Percentiles rank a stretch among this genome's conserved stretches.
Conservation (phyloP, 805 yeast genomes). For the Wickerhamomyces rabaulensis region DNA sequence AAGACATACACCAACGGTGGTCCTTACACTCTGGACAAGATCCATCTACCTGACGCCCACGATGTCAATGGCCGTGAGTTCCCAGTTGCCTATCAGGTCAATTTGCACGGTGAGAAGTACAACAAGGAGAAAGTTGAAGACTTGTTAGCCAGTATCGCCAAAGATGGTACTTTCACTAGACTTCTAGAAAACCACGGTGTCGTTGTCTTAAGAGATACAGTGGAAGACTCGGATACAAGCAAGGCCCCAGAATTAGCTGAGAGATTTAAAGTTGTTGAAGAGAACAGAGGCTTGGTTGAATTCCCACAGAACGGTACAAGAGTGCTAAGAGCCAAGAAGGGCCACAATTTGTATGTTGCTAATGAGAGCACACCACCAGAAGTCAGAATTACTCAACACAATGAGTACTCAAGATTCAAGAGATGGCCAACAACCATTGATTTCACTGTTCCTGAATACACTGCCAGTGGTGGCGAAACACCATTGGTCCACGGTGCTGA, state of each 20-base stretch:
- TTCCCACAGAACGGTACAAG: constrained; percentile 28
- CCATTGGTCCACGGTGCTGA: constrained; percentile 32
- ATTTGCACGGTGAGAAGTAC: constrained; percentile 20
- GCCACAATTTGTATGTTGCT: constrained; percentile 25
- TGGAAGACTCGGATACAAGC: constrained; percentile 14
- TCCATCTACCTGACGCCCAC: constrained; percentile 5
- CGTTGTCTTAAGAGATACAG: constrained; percentile 23
- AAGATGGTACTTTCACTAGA: constrained; percentile 21
- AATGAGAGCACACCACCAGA: constrained; percentile 26
- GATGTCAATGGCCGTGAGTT: constrained; percentile 7
- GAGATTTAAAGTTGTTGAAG: constrained; percentile 20
- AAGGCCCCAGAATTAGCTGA: constrained; percentile 14
- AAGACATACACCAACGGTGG: constrained; percentile 2
- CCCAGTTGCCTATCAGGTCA: constrained; percentile 6
- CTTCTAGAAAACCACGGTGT: constrained; percentile 26
- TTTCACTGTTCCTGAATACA: constrained; percentile 21
- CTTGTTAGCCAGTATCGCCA: constrained; percentile 14
- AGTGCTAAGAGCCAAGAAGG: constrained; percentile 24
- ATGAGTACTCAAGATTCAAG: constrained; percentile 29
- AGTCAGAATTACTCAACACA: constrained; percentile 25
- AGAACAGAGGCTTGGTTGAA: constrained; percentile 17
- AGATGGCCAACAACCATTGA: constrained; percentile 24
- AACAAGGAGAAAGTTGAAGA: constrained; percentile 14
- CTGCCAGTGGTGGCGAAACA: constrained; percentile 29
- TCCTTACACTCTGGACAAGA: constrained; percentile 3